phyloP scores from a whole-genome alignment of 495 filamentous ascomycete genomes.

The Monascus purpureus region DNA sequence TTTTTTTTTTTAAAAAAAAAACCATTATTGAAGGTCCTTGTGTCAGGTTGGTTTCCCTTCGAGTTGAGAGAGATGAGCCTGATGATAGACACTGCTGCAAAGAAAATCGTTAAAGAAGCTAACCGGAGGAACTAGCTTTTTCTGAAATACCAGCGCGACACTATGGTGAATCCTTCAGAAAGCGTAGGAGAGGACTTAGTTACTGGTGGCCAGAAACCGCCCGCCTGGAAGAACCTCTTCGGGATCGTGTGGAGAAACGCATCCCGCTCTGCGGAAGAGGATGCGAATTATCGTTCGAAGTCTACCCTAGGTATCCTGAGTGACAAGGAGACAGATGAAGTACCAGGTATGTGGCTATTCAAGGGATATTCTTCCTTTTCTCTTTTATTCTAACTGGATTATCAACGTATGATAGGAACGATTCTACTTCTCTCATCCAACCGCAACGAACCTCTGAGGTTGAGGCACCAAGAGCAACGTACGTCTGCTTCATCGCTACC shows the following conservation, averaged over 20 bases:
- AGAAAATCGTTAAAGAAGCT: too few species aligned
- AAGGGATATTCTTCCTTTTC: background rate
- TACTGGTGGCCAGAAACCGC: too few species aligned
- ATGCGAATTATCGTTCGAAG: conserved; percentile 26
- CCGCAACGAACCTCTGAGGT: conserved; percentile 69
- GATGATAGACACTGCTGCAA: too few species aligned
- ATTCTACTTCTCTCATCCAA: conserved; percentile 62
- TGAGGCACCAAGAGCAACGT: conserved; percentile 59
- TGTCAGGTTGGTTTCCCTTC: too few species aligned
- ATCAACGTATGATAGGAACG: conserved; percentile 41
- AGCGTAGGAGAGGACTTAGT: too few species aligned
- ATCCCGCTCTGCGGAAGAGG: conserved; percentile 1
- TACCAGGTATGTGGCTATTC: conserved; percentile 53
- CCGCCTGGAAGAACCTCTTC: conserved; percentile 15
- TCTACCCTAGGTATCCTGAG: conserved; percentile 79
- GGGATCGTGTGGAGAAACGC: conserved; percentile 2
- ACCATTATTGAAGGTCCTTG: too few species aligned
- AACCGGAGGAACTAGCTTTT: too few species aligned
- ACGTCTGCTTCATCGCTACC: conserved; percentile 67
- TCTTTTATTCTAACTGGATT: background rate
- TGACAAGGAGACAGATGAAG: conserved; percentile 72
- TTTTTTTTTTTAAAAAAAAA: too few species aligned
- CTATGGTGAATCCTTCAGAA: too few species aligned
- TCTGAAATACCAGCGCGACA: too few species aligned
- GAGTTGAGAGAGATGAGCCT: too few species aligned